Conservation (phyloP, 163 green algal species). For the Volvox carteri region DNA sequence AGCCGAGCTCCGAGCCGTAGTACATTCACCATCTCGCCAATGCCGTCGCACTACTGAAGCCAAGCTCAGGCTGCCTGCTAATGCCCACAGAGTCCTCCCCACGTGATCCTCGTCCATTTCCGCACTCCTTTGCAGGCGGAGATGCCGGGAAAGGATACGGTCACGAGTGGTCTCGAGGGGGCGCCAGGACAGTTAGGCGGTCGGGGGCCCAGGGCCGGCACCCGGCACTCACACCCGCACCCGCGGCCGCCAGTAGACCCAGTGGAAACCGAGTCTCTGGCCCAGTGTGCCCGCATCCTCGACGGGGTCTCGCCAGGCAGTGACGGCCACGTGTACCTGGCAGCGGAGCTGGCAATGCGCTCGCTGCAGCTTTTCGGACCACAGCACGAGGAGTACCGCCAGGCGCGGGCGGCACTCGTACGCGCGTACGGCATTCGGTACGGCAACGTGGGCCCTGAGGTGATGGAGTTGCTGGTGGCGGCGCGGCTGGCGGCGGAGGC, state of each 20-base stretch:
- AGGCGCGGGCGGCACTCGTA: conserved; percentile 37
- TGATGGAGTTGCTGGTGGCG: conserved; percentile 57
- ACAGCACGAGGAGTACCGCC: conserved; percentile 52
- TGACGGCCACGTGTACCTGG: conserved; percentile 45
- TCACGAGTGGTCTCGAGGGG: too few relatives aligned
- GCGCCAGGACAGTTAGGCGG: too few relatives aligned
- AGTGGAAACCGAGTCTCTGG: conserved; percentile 46
- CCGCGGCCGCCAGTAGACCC: background rate
- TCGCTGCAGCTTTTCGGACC: conserved; percentile 49
- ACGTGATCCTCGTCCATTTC: too few relatives aligned
- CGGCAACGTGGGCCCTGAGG: conserved; percentile 31
- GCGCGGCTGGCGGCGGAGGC: conserved; percentile 53
- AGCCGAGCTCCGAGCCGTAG: too few relatives aligned
- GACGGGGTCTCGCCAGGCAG: conserved; percentile 45
- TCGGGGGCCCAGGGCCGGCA: too few relatives aligned
- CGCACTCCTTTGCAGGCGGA: too few relatives aligned
- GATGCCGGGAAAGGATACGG: too few relatives aligned
- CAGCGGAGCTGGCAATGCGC: conserved; percentile 55
- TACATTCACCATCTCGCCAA: too few relatives aligned
- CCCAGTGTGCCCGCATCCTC: conserved; percentile 46
- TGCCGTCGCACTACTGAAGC: too few relatives aligned
- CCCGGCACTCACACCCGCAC: too few relatives aligned
- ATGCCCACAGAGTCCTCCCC: too few relatives aligned
- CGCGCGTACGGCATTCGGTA: conserved; percentile 11
- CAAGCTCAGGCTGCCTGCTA: too few relatives aligned